Percentiles rank a stretch among this genome's conserved stretches.
These are phyloP conservation scores for Biscogniauxia mediterranea DNA, from an alignment of 2,329 filamentous ascomycete genomes.

Conservation along the genomic window DNA sequence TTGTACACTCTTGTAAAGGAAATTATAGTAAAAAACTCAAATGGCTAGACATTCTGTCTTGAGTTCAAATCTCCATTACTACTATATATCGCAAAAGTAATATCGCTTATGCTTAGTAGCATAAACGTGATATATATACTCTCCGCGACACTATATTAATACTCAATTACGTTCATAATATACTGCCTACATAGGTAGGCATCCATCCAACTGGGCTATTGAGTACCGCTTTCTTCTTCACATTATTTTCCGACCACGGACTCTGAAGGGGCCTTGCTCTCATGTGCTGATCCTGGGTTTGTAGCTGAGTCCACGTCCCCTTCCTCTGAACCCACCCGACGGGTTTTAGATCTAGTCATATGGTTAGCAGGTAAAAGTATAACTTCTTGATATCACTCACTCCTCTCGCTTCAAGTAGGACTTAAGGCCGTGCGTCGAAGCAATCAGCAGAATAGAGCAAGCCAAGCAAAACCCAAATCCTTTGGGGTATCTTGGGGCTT, in stretches of 20 bases:
- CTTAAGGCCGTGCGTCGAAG: constrained; percentile 23
- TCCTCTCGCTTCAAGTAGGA: constrained; percentile 21
- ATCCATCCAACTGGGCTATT: neutral
- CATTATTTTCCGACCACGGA: too few species aligned
- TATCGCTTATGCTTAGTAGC: too few species aligned
- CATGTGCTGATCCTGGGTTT: neutral
- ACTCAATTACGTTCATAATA: too few species aligned
- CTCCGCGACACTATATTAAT: too few species aligned
- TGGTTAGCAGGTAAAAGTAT: neutral
- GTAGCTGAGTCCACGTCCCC: neutral
- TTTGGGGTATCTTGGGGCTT: constrained; percentile 42
- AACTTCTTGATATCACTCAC: constrained; percentile 17
- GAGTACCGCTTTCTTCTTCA: neutral
- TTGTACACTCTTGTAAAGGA: too few species aligned
- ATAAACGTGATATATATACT: too few species aligned
- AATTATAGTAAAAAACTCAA: too few species aligned
- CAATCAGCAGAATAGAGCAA: constrained; percentile 33
- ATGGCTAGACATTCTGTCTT: too few species aligned
- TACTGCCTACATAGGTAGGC: too few species aligned
- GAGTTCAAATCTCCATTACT: too few species aligned
- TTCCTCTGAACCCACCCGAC: neutral
- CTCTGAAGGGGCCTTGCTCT: neutral
- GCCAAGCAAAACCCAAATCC: constrained; percentile 40
- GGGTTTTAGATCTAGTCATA: neutral
- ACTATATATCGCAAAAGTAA: too few species aligned